These are phyloP conservation scores for Pseudogymnoascus sp. DNA, from an alignment of 2,329 filamentous ascomycete species.

Conservation along the genomic window DNA sequence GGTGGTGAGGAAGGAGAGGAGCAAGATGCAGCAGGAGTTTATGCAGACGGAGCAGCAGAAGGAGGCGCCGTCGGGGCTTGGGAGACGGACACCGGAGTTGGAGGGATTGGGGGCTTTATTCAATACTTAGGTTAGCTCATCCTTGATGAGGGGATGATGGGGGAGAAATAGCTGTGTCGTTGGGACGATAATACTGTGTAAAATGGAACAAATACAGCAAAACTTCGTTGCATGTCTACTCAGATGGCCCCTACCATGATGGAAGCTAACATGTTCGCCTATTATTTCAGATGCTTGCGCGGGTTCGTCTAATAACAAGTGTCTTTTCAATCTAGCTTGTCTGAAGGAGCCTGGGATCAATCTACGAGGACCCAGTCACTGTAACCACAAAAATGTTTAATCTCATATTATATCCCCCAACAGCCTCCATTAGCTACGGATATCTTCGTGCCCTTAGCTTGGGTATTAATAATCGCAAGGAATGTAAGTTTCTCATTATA, in stretches of 20 bases:
- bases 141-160: not conserved
- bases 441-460: not conserved
- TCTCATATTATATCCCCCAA: not conserved
- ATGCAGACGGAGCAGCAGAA: constrained; percentile 42
- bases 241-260: not conserved
- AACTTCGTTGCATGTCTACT: not conserved
- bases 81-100: not conserved
- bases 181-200: not conserved
- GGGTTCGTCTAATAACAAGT: not conserved
- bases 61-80: constrained; percentile 1
- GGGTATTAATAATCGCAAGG: not conserved
- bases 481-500: not conserved
- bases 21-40: constrained; percentile 59
- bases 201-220: not conserved
- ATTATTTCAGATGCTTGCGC: not conserved
- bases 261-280: not conserved
- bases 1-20: constrained; percentile 39
- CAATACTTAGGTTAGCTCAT: not conserved
- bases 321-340: not conserved
- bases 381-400: not conserved
- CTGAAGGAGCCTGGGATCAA: not conserved
- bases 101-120: constrained; percentile 7
- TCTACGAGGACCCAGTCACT: not conserved
- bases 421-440: not conserved
- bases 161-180: not conserved